Conservation (phyloP, 2,329 filamentous ascomycete genomes). For the Aspergillus aculeatus region DNA sequence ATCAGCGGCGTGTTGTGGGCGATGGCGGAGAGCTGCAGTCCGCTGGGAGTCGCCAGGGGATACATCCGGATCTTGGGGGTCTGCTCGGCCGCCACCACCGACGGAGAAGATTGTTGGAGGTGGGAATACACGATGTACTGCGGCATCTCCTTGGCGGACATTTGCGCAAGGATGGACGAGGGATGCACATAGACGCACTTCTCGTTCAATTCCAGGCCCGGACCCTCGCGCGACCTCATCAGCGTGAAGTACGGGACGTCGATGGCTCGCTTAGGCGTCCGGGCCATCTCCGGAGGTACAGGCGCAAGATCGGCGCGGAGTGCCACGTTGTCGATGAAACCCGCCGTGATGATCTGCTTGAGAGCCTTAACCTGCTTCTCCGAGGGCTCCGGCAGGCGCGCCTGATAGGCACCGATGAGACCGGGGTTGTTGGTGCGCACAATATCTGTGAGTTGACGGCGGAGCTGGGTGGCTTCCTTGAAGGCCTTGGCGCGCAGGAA, state of each 20-base stretch:
- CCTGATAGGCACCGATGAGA: constrained; percentile 39
- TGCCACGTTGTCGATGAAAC: constrained; percentile 91
- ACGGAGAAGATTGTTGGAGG: constrained; percentile 67
- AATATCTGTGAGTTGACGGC: constrained; percentile 77
- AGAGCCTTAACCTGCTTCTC: constrained; percentile 72
- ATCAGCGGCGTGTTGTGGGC: constrained; percentile 83
- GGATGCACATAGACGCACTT: constrained; percentile 84
- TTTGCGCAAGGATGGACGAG: constrained; percentile 71
- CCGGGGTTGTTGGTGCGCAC: constrained; percentile 69
- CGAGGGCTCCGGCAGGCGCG: constrained; percentile 59
- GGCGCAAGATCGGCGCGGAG: constrained; percentile 87
- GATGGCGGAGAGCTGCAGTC: constrained; percentile 71
- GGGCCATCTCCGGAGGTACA: constrained; percentile 62
- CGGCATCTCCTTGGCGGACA: constrained; percentile 71
- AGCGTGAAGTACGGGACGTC: constrained; percentile 91
- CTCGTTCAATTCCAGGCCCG: constrained; percentile 51
- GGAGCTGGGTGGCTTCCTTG: constrained; percentile 79
- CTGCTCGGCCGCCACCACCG: constrained; percentile 53
- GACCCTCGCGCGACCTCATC: constrained; percentile 60
- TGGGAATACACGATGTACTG: constrained; percentile 85
- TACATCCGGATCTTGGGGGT: constrained; percentile 79
- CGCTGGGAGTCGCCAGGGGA: constrained; percentile 75
- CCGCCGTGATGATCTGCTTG: constrained; percentile 87
- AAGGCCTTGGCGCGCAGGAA: constrained; percentile 87
- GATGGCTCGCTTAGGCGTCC: constrained; percentile 79